Percentiles rank a stretch among this genome's conserved stretches.
Conservation (phyloP, 495 filamentous ascomycete genomes). For the Talaromyces thailandensis region DNA sequence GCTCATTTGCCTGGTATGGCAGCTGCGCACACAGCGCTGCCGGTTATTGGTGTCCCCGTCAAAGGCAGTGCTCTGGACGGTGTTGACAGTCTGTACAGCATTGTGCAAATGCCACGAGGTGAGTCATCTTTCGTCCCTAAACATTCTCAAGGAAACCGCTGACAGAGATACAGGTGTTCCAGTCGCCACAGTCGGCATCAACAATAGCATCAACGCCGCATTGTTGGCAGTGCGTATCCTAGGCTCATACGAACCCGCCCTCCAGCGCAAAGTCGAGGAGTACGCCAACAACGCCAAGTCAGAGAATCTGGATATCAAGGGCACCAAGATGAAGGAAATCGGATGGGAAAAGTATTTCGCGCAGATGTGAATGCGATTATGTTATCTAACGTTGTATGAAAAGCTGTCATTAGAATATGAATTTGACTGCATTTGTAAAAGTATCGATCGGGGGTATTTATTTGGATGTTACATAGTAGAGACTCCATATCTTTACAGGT, state of each 20-base stretch:
- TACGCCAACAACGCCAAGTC: constrained; percentile 66
- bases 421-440: not conserved
- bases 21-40: constrained; percentile 74
- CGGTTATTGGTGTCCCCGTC: constrained; percentile 88
- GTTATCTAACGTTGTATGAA: not conserved
- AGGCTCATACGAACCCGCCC: constrained; percentile 51
- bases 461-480: not conserved
- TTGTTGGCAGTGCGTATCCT: constrained; percentile 81
- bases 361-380: constrained; percentile 36
- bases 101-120: constrained; percentile 86
- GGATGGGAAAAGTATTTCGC: constrained; percentile 66
- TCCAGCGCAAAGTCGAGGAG: constrained; percentile 52
- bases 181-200: constrained; percentile 83
- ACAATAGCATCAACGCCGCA: constrained; percentile 89
- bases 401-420: not conserved
- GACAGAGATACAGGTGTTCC: constrained; percentile 53
- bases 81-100: constrained; percentile 79
- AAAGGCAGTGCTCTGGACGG: constrained; percentile 82
- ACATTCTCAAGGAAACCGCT: constrained; percentile 2
- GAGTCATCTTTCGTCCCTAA: constrained; percentile 11
- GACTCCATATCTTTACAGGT: not conserved
- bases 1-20: constrained; percentile 92
- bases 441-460: not conserved
- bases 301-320: constrained; percentile 48
- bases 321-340: constrained; percentile 37